Evolutionary conservation across 768 basidiomycete genomes (phyloP), one percentile per base, ranked within the genome.

Genomic region (Pulveroboletus sp.): DNA sequence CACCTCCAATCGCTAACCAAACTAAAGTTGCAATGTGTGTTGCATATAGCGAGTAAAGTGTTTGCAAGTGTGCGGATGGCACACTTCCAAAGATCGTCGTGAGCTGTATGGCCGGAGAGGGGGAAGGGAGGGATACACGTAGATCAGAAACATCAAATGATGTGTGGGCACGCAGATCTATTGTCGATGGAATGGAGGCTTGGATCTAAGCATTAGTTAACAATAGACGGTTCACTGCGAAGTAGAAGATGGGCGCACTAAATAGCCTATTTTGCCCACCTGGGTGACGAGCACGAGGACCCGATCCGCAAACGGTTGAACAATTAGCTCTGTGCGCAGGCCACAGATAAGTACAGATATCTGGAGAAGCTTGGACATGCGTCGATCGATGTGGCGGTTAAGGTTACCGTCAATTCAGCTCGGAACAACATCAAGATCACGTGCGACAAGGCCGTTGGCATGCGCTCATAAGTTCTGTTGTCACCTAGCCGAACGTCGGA

Each of bases 251-350:
- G 45, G 16, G 35, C 70, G 66, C 63, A 95, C 93, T 71, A 98
- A 64, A 62, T 77, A 83, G 48, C 94, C 94, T 12, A 95, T 85
- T 79, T 93, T 94, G 32, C 89, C 89, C 53, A 91, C 65, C 67
- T 98, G 94, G 1, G 92, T 93, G 45, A 97, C 76, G 20, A 96
- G 74, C n/a, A 96, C 83, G 17, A 98, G 73, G 12, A 82, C 72
- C 22, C 91, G 78, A 69, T 97, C 94, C 45, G 80, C 78, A 63
- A 82, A 98, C 0, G 74, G 72, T 60, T 96, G 92, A 7, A 94
- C 63, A 38, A 93, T 56, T 14, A 96, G 70, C 47, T 94, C 84
- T 2, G 91, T 96, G 16, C 63, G 68, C 12, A 75, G 68, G 12
- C 80, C 86, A 37, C 78, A 63, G 11, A 93, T 59, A 5, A 74